These are phyloP conservation scores for Bonia amplexicaulis DNA, from an alignment of 176 grass and related monocot genomes.

Conservation along the genomic window DNA sequence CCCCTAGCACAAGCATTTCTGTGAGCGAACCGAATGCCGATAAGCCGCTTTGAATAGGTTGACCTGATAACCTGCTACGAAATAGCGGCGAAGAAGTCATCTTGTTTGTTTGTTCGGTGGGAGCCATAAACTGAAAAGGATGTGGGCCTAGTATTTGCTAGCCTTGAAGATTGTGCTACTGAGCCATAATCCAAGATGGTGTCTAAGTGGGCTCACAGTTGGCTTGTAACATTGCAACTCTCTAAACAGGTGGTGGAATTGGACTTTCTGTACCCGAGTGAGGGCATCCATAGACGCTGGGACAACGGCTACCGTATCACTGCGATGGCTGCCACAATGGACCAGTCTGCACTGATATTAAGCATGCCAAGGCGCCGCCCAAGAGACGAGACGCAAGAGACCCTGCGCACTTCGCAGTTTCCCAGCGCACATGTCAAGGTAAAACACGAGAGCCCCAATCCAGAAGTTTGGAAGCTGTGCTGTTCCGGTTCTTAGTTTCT, in stretches of 20 bases:
- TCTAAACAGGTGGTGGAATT: constrained; percentile 57
- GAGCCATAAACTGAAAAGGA: too few relatives aligned
- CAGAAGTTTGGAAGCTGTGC: not conserved
- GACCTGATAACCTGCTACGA: too few relatives aligned
- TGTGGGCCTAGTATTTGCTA: not conserved
- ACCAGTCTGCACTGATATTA: constrained; percentile 61
- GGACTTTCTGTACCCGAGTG: constrained; percentile 72
- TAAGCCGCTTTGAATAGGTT: too few relatives aligned
- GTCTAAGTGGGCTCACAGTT: not conserved
- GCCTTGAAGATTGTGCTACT: not conserved
- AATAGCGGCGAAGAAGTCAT: too few relatives aligned
- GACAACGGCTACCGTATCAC: constrained; percentile 63
- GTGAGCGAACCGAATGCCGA: too few relatives aligned
- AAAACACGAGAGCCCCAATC: not conserved
- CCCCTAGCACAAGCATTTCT: too few relatives aligned
- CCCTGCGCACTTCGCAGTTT: constrained; percentile 60
- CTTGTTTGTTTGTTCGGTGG: too few relatives aligned
- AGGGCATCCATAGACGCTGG: constrained; percentile 71
- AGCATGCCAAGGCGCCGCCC: constrained; percentile 60
- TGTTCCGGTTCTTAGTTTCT: not conserved
- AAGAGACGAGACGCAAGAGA: constrained; percentile 69
- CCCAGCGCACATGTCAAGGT: constrained; percentile 68
- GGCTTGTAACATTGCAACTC: not conserved
- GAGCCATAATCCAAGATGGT: not conserved
- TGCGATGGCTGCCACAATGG: constrained; percentile 58